These are phyloP conservation scores for Oryza nivara DNA, from an alignment of 176 grass and related monocot species.

Conservation along the genomic window DNA sequence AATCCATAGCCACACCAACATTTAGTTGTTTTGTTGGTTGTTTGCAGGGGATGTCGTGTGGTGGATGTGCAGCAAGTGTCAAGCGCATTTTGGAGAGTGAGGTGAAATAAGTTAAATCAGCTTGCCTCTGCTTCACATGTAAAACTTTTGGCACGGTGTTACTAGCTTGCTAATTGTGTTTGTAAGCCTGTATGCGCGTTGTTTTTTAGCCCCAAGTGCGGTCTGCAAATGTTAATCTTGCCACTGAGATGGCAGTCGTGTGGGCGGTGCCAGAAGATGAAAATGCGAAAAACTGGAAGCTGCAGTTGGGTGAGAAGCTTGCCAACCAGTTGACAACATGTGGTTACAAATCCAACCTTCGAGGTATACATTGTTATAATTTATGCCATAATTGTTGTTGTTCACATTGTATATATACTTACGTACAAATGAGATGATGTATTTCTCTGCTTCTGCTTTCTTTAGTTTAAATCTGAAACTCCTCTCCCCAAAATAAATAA, in stretches of 20 bases:
- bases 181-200: conserved; percentile 43
- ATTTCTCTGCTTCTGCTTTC: not conserved
- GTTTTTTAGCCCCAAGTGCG: conserved; percentile 72
- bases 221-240: conserved; percentile 85
- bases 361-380: conserved; percentile 51
- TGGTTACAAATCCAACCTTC: conserved; percentile 91
- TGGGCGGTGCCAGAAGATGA: conserved; percentile 61
- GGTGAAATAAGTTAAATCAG: conserved; percentile 49
- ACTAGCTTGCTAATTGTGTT: conserved; percentile 8
- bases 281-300: conserved; percentile 69
- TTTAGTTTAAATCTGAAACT: conserved; percentile 1
- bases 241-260: conserved; percentile 86
- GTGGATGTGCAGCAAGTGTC: conserved; percentile 89
- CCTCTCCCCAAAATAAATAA: not conserved
- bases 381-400: conserved; percentile 3
- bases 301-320: conserved; percentile 80
- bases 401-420: conserved; percentile 18
- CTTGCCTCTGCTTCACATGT: not conserved
- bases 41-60: conserved; percentile 92
- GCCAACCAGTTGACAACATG: conserved; percentile 69
- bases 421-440: not conserved
- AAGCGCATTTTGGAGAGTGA: conserved; percentile 92
- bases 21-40: conserved; percentile 27
- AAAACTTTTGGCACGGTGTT: conserved; percentile 12
- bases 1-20: conserved; percentile 18